phyloP scores from a whole-genome alignment of 345 rosid genomes.

The Heritiera fomes region DNA sequence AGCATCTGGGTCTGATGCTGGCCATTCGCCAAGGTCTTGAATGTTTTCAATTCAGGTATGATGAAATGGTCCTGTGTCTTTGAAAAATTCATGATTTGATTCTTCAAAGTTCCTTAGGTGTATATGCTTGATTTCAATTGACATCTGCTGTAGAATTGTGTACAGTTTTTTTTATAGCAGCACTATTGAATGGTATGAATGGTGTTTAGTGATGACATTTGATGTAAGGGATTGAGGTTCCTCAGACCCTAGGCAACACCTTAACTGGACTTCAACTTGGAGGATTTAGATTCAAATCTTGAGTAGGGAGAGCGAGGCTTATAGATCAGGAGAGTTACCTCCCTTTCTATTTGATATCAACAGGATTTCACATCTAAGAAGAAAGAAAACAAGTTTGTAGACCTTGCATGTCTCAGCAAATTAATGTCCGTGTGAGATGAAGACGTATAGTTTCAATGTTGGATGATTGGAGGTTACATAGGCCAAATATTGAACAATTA shows the following conservation, averaged over 20 bases:
- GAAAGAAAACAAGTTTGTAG: neutral
- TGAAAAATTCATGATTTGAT: neutral
- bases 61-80: neutral
- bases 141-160: neutral
- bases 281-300: neutral
- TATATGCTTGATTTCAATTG: neutral
- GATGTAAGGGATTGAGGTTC: neutral
- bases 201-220: neutral
- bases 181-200: neutral
- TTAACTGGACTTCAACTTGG: neutral
- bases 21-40: constrained; percentile 22
- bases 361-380: neutral
- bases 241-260: neutral
- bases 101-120: constrained; percentile 53
- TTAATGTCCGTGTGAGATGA: neutral
- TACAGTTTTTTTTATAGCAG: neutral
- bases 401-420: neutral
- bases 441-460: neutral
- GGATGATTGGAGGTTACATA: neutral
- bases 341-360: neutral
- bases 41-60: constrained; percentile 14
- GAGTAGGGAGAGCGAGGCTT: neutral
- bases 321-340: neutral
- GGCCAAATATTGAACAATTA: neutral
- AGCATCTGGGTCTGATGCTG: constrained; percentile 80